These are phyloP conservation scores for Zygosaccharomyces rouxii DNA, from an alignment of 805 yeast species.

Conservation along the genomic window DNA sequence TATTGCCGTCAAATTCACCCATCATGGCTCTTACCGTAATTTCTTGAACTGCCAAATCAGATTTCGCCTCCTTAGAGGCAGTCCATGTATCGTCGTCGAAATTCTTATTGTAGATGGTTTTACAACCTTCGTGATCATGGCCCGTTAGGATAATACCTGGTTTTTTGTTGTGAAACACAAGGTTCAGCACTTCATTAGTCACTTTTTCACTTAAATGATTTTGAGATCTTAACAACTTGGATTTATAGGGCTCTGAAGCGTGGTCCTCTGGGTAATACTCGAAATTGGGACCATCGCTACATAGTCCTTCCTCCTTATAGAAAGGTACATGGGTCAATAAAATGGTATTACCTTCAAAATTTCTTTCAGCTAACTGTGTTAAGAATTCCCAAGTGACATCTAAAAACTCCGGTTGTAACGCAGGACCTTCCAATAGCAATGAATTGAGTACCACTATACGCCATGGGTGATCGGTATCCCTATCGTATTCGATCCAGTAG, in stretches of 20 bases:
- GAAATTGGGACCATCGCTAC: conserved; percentile 81
- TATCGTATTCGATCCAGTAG: conserved; percentile 68
- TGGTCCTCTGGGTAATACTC: conserved; percentile 52
- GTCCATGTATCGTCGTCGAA: conserved; percentile 48
- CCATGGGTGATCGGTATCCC: conserved; percentile 67
- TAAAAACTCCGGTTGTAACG: conserved; percentile 65
- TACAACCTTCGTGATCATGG: conserved; percentile 96
- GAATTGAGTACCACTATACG: conserved; percentile 85
- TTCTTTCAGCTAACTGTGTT: conserved; percentile 48
- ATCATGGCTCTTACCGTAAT: conserved; percentile 87
- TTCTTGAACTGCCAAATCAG: conserved; percentile 49
- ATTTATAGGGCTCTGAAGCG: conserved; percentile 59
- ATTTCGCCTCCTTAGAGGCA: conserved; percentile 44
- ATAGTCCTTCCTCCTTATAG: conserved; percentile 73
- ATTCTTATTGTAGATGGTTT: conserved; percentile 54
- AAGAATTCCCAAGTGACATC: conserved; percentile 71
- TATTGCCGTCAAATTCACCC: conserved; percentile 92
- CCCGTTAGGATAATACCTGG: conserved; percentile 87
- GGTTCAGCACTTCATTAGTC: conserved; percentile 61
- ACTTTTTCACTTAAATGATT: conserved; percentile 73
- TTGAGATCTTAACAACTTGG: conserved; percentile 72
- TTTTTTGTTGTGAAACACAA: conserved; percentile 60
- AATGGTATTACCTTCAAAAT: conserved; percentile 74
- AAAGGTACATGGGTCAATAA: conserved; percentile 87
- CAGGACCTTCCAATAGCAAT: conserved; percentile 85